Evolutionary conservation across 805 yeast species (phyloP).

Genomic region (Candida taoyuanica): DNA sequence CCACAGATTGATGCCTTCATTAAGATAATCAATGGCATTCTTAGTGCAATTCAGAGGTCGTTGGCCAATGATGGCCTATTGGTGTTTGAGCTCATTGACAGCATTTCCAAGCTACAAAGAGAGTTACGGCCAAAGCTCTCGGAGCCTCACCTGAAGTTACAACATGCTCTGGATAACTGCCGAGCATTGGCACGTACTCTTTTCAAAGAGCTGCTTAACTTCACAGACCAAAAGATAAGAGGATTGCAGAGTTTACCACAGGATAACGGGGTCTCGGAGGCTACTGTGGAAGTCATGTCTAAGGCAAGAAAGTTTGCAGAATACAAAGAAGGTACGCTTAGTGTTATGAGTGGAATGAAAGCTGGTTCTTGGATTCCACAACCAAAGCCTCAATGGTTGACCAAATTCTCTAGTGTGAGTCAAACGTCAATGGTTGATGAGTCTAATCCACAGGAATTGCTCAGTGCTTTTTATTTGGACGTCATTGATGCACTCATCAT

Average conservation of each 20-base stretch:
- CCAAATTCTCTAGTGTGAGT: constrained; percentile 44
- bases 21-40: constrained; percentile 34
- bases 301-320: constrained; percentile 61
- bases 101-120: constrained; percentile 33
- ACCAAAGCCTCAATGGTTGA: constrained; percentile 50
- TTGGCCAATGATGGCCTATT: constrained; percentile 46
- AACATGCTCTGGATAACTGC: constrained; percentile 24
- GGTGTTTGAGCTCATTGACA: constrained; percentile 56
- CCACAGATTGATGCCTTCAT: constrained; percentile 36
- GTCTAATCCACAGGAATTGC: constrained; percentile 43
- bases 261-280: constrained; percentile 68
- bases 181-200: constrained; percentile 33
- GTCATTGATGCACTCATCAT: constrained; percentile 69
- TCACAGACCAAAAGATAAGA: constrained; percentile 48
- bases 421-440: constrained; percentile 35
- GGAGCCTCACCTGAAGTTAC: constrained; percentile 17
- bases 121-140: constrained; percentile 27
- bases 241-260: constrained; percentile 47
- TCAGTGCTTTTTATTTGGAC: constrained; percentile 71
- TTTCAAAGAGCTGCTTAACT: constrained; percentile 53
- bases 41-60: constrained; percentile 37
- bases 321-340: constrained; percentile 47
- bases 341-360: constrained; percentile 44
- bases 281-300: constrained; percentile 69
- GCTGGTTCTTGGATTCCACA: constrained; percentile 68